These are phyloP conservation scores for Xylaria nigripes DNA, from an alignment of 495 filamentous ascomycete genomes.

Conservation along the genomic window DNA sequence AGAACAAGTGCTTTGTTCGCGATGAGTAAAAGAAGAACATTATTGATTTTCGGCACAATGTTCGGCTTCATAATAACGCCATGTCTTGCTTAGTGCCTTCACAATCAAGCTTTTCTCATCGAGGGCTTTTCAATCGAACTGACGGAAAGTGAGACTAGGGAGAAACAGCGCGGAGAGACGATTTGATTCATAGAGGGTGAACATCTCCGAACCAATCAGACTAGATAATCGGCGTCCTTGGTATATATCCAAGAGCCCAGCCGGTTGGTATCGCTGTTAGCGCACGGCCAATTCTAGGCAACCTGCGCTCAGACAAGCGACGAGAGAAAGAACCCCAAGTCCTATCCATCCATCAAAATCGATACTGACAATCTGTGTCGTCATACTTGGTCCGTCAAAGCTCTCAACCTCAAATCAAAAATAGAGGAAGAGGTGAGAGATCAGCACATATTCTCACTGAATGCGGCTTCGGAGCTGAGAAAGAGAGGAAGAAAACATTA, in stretches of 20 bases:
- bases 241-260: background rate
- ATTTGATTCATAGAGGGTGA: background rate
- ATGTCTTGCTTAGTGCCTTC: conserved; percentile 7
- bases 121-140: background rate
- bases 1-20: background rate
- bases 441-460: no score
- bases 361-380: no score
- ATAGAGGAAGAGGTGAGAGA: no score
- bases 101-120: background rate
- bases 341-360: no score
- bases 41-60: conserved; percentile 5
- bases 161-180: background rate
- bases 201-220: conserved; percentile 5
- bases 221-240: background rate
- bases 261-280: background rate
- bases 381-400: no score
- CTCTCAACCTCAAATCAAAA: no score
- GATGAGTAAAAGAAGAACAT: background rate
- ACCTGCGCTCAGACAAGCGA: background rate
- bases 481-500: no score
- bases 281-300: background rate
- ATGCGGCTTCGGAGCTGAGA: no score
- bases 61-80: conserved; percentile 8
- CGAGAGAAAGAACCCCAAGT: background rate
- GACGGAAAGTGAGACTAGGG: background rate